These are phyloP conservation scores for Colletotrichum camelliae DNA, from an alignment of 2,329 filamentous ascomycete species.

Conservation along the genomic window DNA sequence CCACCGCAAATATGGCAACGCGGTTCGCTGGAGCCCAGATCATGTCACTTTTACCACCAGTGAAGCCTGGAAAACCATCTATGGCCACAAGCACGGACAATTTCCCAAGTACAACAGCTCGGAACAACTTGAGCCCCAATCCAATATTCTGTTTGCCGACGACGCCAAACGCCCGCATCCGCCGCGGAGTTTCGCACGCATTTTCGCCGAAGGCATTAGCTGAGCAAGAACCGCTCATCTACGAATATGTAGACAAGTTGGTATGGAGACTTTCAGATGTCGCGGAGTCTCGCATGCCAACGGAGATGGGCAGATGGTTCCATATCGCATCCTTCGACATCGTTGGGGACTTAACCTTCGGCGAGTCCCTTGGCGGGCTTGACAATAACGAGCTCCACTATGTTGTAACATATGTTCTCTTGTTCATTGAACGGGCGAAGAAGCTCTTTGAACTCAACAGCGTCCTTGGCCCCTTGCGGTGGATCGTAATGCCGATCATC, in stretches of 20 bases:
- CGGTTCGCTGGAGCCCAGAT: constrained; percentile 50
- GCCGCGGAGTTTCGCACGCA: constrained; percentile 26
- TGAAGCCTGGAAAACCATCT: constrained; percentile 42
- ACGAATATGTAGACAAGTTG: constrained; percentile 28
- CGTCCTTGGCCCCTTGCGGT: background rate
- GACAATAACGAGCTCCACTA: constrained; percentile 26
- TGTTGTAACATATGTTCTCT: constrained; percentile 28
- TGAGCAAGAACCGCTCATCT: constrained; percentile 32
- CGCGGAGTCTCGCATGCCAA: background rate
- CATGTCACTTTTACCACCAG: constrained; percentile 47
- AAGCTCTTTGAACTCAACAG: constrained; percentile 1
- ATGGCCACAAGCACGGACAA: background rate
- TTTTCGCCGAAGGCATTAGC: constrained; percentile 32
- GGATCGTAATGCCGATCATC: background rate
- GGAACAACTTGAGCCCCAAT: background rate
- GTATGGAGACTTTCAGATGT: constrained; percentile 23
- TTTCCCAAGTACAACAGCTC: background rate
- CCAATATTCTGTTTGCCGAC: background rate
- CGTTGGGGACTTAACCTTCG: constrained; percentile 33
- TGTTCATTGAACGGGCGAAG: constrained; percentile 1
- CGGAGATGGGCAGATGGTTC: background rate
- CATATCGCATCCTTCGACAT: constrained; percentile 31
- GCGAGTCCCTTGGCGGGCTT: constrained; percentile 30
- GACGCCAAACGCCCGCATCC: background rate
- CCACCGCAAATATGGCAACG: constrained; percentile 44